Evolutionary conservation across 805 yeast species (phyloP), one percentile per base, ranked within the genome.

Genomic region (Hanseniaspora taiwanica): DNA sequence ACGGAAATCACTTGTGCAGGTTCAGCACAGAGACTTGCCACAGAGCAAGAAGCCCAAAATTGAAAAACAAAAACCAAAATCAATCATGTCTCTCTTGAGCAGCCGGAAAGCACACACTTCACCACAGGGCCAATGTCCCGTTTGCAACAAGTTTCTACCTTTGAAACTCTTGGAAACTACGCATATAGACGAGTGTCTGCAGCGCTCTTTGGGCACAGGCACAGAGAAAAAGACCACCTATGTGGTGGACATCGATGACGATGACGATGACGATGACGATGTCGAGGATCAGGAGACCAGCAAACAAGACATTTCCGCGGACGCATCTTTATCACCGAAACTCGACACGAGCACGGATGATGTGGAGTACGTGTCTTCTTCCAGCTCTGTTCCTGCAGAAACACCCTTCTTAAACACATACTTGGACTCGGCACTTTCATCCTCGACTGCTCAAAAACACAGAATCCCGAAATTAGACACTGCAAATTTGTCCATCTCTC

Each of bases 381-480:
- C n/a, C n/a, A n/a, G n/a, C n/a, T n/a, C n/a, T n/a, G n/a, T 23
- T 10, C 5, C 21, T 4, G 23, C 19, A 12, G 23, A 33, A 33
- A 33, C 36, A 10, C 36, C 36, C 3, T 33, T 33, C 20, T 35
- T 42, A 21, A 38, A 35, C 10, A 35, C 24, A 4, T 42, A 42
- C n/a, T 19, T 37, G 23, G 37, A 44, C 16, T 35, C 47, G 10
- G 44, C 40, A 18, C 38, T 46, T 32, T 57, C 48, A 31, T 60
- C 54, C 36, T 54, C 48, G 21, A 31, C 24, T 35, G 58, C 44
- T 29, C 57, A 58, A 21, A 49, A 56, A 21, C 63, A 62, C 40
- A 63, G 73, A 49, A 57, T 80, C 6, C 74, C 85, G 2, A 78
- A 79, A 47, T 58, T 83, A 10, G 85, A 81, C 53, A 78, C 74